Base-by-base conservation (phyloP, 192 early-diverging fungal species). In the Gamsiella multidivaricata region DNA sequence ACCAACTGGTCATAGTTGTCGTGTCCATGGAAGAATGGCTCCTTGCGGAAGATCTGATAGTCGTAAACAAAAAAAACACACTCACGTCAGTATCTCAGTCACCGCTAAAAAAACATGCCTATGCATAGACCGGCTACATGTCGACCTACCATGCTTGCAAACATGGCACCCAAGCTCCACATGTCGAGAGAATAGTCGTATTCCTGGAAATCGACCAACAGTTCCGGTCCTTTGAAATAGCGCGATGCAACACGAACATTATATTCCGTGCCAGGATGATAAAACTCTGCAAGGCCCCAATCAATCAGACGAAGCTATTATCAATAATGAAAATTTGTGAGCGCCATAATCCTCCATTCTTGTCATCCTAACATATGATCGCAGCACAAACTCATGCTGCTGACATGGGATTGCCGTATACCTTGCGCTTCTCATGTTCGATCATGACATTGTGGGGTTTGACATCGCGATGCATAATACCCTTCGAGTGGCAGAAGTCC, bases 371-470 rank as follows among this genome's bases (percentile, higher is more conserved):
- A 39, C 5, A 39, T 39, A 12, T 39, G 12, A 39, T 39, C 46
- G 8, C 7, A 15, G 10, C 12, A 29, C 29, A 42, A 42, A 42
- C 41, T 18, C 41, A 42, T 42, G 41, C 3, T 42, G 41, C 41
- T 18, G 18, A 15, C 12, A 15, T 53, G 51, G 15, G 5, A 10
- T 22, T 15, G 37, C 31, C 15, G 22, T 22, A 36, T 76, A 87
- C 86, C 75, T 91, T 92, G 63, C 95, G 91, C 79, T 94, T 93
- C 79, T 94, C 93, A 69, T 99, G 96, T 79, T 99, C 97, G 76
- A 99, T 99, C 97, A 99, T 99, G 25, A 99, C 95, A 63, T 98
- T 98, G 84, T 96, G 97, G 23, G 98, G 98, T 82, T 99, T 99
- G 69, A 99, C 97, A 81, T 99, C 97, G 50, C 97, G 91, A 80